Conservation (phyloP, 352 stramenopile species). For the Phytophthora fragariaefolia region DNA sequence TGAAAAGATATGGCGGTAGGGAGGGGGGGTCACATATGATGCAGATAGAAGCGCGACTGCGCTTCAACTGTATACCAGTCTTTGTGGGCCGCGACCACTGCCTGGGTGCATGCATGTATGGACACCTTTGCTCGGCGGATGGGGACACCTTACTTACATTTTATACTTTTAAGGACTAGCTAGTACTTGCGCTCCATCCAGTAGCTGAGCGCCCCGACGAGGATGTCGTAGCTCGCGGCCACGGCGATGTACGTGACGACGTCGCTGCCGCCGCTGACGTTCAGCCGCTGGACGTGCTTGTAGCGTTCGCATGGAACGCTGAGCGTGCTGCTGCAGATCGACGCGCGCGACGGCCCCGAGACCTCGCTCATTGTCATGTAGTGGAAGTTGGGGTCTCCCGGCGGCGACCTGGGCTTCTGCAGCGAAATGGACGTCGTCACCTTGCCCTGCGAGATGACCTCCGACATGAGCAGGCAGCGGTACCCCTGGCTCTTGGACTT, state of each 20-base stretch:
- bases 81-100: too few relatives aligned
- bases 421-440: slow-evolving; percentile 80
- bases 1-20: neutral
- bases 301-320: slow-evolving; percentile 68
- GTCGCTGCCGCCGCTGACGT: slow-evolving; percentile 77
- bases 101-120: too few relatives aligned
- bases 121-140: neutral
- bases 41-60: slow-evolving; percentile 1
- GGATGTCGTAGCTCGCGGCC: slow-evolving; percentile 80
- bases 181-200: slow-evolving; percentile 78
- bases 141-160: slow-evolving; percentile 10
- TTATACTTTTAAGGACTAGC: slow-evolving; percentile 30
- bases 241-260: slow-evolving; percentile 76
- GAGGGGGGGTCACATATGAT: neutral
- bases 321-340: slow-evolving; percentile 78
- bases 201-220: slow-evolving; percentile 71
- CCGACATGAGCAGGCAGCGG: slow-evolving; percentile 78
- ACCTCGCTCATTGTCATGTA: slow-evolving; percentile 86
- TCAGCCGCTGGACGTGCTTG: slow-evolving; percentile 79
- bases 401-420: slow-evolving; percentile 56
- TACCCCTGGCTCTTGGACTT: slow-evolving; percentile 76
- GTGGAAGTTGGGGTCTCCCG: slow-evolving; percentile 63
- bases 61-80: neutral
- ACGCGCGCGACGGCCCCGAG: slow-evolving; percentile 58
- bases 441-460: slow-evolving; percentile 83